Evolutionary conservation across 106 monocot species (phyloP).

Genomic region (Allium cepa): DNA sequence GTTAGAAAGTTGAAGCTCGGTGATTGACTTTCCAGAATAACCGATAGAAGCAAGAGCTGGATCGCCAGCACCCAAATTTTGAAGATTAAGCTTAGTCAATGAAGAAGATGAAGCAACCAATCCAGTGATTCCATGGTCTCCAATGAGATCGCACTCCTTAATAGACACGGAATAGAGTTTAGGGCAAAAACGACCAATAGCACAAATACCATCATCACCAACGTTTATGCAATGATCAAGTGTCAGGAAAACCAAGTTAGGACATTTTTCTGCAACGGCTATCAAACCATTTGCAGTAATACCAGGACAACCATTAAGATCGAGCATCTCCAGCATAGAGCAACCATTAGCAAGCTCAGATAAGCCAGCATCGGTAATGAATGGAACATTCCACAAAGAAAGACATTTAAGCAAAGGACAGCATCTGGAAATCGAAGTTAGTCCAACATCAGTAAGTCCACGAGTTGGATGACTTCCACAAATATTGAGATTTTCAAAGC

Average conservation of each 20-base stretch:
- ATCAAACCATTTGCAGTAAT: conserved; percentile 65
- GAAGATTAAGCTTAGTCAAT: conserved; percentile 50
- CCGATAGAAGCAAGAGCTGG: conserved; percentile 63
- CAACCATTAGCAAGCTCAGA: conserved; percentile 54
- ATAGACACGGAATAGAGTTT: conserved; percentile 51
- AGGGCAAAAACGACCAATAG: conserved; percentile 52
- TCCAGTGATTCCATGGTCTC: conserved; percentile 63
- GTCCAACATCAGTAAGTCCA: conserved; percentile 53
- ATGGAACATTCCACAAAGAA: conserved; percentile 51
- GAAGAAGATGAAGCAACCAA: conserved; percentile 53
- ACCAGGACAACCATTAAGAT: conserved; percentile 46
- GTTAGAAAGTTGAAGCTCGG: conserved; percentile 29
- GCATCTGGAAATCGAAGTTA: conserved; percentile 38
- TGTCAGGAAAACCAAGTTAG: conserved; percentile 32
- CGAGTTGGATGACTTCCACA: conserved; percentile 34
- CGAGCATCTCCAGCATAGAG: conserved; percentile 61
- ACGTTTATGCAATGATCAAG: conserved; percentile 50
- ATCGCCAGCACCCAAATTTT: conserved; percentile 47
- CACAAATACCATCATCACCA: conserved; percentile 50
- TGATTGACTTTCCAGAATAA: conserved; percentile 51
- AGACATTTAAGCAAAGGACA: conserved; percentile 51
- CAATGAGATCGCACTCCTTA: conserved; percentile 47
- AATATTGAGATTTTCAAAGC: conserved; percentile 49
- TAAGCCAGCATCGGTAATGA: conserved; percentile 49
- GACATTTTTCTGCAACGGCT: conserved; percentile 65